Conservation (phyloP, 768 basidiomycete genomes). For the Agaricus subrufescens region DNA sequence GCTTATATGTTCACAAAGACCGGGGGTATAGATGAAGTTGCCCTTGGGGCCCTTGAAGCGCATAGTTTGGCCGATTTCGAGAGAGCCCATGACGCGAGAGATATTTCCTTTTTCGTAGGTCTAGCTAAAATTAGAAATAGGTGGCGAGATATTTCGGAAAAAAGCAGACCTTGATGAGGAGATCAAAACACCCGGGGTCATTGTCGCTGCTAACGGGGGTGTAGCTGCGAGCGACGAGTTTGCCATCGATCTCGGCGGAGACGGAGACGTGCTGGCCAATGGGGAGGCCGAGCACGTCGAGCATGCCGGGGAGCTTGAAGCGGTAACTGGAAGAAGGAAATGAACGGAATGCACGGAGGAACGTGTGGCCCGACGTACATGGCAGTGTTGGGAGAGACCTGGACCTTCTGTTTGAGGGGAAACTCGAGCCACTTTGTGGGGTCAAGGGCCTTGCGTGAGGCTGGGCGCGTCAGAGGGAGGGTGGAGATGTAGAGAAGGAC, state of each 20-base stretch:
- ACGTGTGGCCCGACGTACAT: conserved; percentile 47
- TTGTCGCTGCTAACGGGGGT: conserved; percentile 95
- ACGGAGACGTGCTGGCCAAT: conserved; percentile 96
- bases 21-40: conserved; percentile 79
- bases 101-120: conserved; percentile 98
- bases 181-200: conserved; percentile 90
- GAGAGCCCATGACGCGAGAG: conserved; percentile 74
- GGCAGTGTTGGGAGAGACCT: conserved; percentile 93
- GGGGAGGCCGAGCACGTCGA: conserved; percentile 86
- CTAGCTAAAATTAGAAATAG: conserved; percentile 35
- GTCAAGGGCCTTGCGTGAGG: conserved; percentile 62
- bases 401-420: conserved; percentile 73
- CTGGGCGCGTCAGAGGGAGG: conserved; percentile 29
- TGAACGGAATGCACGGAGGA: conserved; percentile 4
- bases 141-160: neutral
- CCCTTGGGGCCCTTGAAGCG: conserved; percentile 97
- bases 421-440: conserved; percentile 79
- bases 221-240: conserved; percentile 87
- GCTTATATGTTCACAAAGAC: conserved; percentile 72
- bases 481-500: conserved; percentile 5
- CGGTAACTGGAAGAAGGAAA: conserved; percentile 63
- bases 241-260: conserved; percentile 86
- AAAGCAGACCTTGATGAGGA: conserved; percentile 83
- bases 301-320: conserved; percentile 71
- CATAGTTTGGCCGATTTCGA: conserved; percentile 85